Base-by-base conservation (phyloP, 2,329 filamentous ascomycete genomes). In the Stagonosporopsis chrysanthemi region DNA sequence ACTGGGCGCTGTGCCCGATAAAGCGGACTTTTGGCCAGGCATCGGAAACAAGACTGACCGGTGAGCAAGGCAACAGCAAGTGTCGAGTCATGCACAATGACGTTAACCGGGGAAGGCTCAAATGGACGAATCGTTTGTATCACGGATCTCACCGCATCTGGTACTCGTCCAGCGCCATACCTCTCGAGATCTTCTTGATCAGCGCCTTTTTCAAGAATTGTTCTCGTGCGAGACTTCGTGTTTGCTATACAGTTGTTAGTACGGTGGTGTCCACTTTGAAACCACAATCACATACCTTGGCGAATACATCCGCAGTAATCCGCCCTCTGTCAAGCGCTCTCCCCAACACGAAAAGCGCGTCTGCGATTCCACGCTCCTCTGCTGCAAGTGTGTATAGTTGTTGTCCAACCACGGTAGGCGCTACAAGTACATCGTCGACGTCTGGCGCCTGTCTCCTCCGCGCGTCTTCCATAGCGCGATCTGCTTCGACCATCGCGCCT, bases 341-440 rank as follows among this genome's bases (percentile, higher is more conserved):
- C 1, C 90, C 89, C 14, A 96, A 80, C 61, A 92, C 88, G 71
- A 95, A 96, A 61, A 98, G 87, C 2, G 92, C 90, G 73, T 97
- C 94, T 29, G 89, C 90, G 44, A 96, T 84, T 2, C 90, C 92
- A 64, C 89, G 84, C 78, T 97, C 94, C 73, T 99, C 95, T 1
- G 92, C 92, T 26, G 93, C 91, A 2, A 96, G 82, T 44, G 88
- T 88, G 77, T 98, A 99, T 22, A 99, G 80, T 80, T 99, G 95
- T 64, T 94, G 93, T 0, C 90, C 91, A 4, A 97, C 95, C 1
- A 97, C 89, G 0, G 92, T 97, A 0, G 94, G 92, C 3, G 93
- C 92, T n/a, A 97, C 91, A 2, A 99, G 82, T 31, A 98, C 84
- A 58, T 96, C 92, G 74, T 99, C 95, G 45, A 98, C 89, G 44